Evolutionary conservation across 441 rosid genomes (phyloP).

Genomic region (Mallotus japonicus): DNA sequence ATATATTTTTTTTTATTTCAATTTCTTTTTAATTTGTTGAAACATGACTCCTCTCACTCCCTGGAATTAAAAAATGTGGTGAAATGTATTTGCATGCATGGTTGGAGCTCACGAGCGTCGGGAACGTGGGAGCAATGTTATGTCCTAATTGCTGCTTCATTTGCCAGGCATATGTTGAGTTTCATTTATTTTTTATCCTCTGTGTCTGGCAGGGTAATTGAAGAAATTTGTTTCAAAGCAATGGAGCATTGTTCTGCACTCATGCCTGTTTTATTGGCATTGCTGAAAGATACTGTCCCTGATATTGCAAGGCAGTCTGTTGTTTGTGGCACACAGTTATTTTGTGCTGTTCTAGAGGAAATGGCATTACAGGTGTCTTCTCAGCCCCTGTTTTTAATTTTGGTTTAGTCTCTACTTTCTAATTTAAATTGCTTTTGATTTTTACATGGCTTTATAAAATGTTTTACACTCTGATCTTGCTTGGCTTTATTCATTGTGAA

Average conservation of each 20-base stretch:
- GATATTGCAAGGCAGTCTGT: conserved; percentile 67
- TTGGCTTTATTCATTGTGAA: background rate
- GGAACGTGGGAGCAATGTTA: no score
- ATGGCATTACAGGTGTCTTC: conserved; percentile 76
- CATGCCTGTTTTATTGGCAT: conserved; percentile 59
- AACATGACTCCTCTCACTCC: no score
- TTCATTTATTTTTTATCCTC: conserved; percentile 10
- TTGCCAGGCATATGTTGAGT: background rate
- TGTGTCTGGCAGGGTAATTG: conserved; percentile 72
- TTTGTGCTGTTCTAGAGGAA: conserved; percentile 68
- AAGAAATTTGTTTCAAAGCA: conserved; percentile 69
- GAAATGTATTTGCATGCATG: no score
- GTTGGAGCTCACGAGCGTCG: background rate
- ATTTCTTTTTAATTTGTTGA: no score
- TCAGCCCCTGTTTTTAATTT: background rate
- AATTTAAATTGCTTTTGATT: background rate
- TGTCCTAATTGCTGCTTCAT: background rate
- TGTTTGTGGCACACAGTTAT: conserved; percentile 65
- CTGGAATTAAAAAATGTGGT: background rate
- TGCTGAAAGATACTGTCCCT: conserved; percentile 61
- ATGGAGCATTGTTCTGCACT: conserved; percentile 59
- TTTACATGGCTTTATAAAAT: background rate
- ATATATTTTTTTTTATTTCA: background rate
- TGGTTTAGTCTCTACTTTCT: background rate
- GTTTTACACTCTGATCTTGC: background rate